Conservation (phyloP, 441 rosid genomes). For the Populus trichocarpa region DNA sequence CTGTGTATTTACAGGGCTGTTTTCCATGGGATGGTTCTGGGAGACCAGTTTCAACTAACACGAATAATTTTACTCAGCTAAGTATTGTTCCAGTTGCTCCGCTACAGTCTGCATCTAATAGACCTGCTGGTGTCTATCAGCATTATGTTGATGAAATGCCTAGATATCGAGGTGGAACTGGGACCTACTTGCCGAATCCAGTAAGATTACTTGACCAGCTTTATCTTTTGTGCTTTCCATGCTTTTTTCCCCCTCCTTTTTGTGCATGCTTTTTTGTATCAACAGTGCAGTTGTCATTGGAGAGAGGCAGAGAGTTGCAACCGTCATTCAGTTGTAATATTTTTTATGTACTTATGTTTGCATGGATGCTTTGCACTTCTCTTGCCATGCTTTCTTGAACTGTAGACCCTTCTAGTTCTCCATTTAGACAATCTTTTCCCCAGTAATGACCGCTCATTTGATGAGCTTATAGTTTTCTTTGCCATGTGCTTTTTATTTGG, state of each 20-base stretch:
- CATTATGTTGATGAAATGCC: conserved; percentile 73
- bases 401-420: background rate
- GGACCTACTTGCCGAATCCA: conserved; percentile 97
- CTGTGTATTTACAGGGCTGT: conserved; percentile 69
- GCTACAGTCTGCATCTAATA: conserved; percentile 54
- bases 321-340: background rate
- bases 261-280: background rate
- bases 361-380: background rate
- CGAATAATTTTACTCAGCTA: conserved; percentile 53
- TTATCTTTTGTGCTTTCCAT: background rate
- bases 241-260: background rate
- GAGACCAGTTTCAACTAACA: conserved; percentile 59
- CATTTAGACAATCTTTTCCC: background rate
- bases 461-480: background rate
- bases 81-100: conserved; percentile 68
- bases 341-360: background rate
- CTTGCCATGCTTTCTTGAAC: background rate
- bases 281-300: background rate
- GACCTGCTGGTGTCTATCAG: conserved; percentile 66
- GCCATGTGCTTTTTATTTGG: background rate
- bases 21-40: conserved; percentile 88
- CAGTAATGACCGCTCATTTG: background rate
- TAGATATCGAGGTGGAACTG: conserved; percentile 91
- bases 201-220: conserved; percentile 43
- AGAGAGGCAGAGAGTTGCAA: background rate